phyloP scores from a whole-genome alignment of 2,329 filamentous ascomycete species.

The Apiospora marii region DNA sequence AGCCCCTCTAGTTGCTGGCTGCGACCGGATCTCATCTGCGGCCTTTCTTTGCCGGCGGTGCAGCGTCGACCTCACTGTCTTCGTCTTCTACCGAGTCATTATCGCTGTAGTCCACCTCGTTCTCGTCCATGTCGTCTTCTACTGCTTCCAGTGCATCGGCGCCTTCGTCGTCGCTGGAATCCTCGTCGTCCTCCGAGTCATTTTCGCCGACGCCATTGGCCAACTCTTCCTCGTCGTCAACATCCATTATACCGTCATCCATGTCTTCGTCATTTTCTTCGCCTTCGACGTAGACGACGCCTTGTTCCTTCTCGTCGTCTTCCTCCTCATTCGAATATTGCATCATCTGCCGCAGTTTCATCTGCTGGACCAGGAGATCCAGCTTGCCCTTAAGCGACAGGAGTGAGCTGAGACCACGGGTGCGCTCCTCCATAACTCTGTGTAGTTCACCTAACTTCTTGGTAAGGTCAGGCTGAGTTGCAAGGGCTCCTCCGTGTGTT shows the following conservation, averaged over 20 bases:
- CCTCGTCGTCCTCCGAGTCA: conserved; percentile 68
- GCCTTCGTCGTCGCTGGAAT: conserved; percentile 48
- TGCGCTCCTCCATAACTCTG: conserved; percentile 86
- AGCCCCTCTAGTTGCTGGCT: background rate
- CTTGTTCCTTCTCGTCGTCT: conserved; percentile 71
- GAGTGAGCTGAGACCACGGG: conserved; percentile 81
- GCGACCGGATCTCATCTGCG: conserved; percentile 24
- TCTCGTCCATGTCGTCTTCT: conserved; percentile 55
- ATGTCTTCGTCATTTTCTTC: conserved; percentile 66
- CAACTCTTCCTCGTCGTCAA: conserved; percentile 66
- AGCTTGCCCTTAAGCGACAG: conserved; percentile 93
- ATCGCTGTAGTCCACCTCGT: conserved; percentile 68
- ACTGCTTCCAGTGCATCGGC: conserved; percentile 50
- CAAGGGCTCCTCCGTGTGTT: conserved; percentile 89
- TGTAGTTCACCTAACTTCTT: conserved; percentile 81
- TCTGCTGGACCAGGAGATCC: conserved; percentile 91
- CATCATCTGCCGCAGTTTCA: conserved; percentile 78
- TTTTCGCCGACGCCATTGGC: conserved; percentile 62
- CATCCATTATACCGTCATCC: conserved; percentile 55
- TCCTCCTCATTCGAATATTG: conserved; percentile 64
- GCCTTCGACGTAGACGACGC: conserved; percentile 87
- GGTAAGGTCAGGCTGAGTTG: conserved; percentile 83
- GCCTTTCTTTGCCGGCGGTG: conserved; percentile 52
- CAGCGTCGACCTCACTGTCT: conserved; percentile 58
- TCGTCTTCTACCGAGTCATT: conserved; percentile 65